Evolutionary conservation across 257 asterid species (phyloP).

Genomic region (Nicotiana paniculata): DNA sequence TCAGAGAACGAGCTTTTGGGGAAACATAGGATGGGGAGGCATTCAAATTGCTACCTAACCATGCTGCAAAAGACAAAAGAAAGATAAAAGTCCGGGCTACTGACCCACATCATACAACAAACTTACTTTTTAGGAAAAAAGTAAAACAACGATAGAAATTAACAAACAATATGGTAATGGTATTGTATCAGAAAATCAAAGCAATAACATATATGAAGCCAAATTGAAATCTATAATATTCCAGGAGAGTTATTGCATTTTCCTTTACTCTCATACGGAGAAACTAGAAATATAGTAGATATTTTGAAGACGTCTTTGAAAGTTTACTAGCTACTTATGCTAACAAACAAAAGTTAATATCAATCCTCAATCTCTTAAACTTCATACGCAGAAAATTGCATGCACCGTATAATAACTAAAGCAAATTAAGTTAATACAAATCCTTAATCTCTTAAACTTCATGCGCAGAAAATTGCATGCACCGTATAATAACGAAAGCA

Average conservation of each 20-base stretch:
- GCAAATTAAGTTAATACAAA: background rate
- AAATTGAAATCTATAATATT: background rate
- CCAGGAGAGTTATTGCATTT: background rate
- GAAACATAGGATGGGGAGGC: background rate
- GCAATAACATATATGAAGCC: background rate
- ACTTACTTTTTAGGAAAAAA: background rate
- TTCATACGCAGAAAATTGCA: background rate
- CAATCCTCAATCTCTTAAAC: conserved; percentile 3
- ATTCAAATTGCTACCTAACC: background rate
- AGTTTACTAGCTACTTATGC: conserved; percentile 4
- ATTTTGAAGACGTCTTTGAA: background rate
- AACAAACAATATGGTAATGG: background rate
- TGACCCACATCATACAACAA: too few species aligned
- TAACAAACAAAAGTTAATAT: background rate
- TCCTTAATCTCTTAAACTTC: conserved; percentile 1
- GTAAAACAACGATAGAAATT: background rate
- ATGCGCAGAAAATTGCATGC: background rate
- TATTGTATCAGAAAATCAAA: background rate
- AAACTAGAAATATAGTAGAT: background rate
- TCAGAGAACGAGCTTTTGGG: background rate
- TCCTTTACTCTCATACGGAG: background rate
- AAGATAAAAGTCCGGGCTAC: background rate
- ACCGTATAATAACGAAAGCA: background rate
- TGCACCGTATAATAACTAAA: background rate
- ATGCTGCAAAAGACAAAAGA: background rate